Percentiles rank a stretch among this genome's conserved stretches.
Conservation (phyloP, 2,329 filamentous ascomycete species). For the Nemania sp. region DNA sequence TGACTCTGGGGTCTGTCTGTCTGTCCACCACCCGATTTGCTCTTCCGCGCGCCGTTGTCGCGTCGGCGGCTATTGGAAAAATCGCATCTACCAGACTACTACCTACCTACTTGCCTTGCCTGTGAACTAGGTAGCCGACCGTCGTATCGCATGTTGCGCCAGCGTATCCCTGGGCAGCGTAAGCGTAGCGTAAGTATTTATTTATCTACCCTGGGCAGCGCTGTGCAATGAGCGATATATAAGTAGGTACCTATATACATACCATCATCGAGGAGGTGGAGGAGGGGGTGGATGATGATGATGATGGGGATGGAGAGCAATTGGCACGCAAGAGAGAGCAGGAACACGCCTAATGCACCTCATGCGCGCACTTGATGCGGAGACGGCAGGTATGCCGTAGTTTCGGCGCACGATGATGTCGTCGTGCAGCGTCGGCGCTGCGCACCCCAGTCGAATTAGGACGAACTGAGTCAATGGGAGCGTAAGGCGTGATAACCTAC, state of each 20-base stretch:
- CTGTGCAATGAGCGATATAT: neutral
- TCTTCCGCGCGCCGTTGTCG: too few species aligned
- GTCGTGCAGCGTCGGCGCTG: neutral
- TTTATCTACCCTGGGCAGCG: too few species aligned
- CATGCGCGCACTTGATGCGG: neutral
- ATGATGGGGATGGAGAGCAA: too few species aligned
- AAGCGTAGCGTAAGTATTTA: too few species aligned
- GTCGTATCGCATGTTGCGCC: too few species aligned
- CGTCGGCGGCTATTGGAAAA: too few species aligned
- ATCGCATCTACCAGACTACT: too few species aligned
- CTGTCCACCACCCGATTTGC: neutral
- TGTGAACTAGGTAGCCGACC: too few species aligned
- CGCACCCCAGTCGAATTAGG: neutral
- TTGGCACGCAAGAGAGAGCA: neutral
- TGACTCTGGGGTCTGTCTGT: neutral
- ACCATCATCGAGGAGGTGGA: neutral
- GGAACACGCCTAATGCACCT: neutral
- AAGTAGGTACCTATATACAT: too few species aligned
- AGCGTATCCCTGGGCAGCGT: too few species aligned
- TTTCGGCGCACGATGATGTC: constrained; percentile 15
- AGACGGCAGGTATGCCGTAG: neutral
- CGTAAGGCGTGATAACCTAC: too few species aligned
- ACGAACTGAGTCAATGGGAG: neutral
- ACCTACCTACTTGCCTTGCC: too few species aligned
- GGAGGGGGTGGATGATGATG: neutral